These are phyloP conservation scores for Chlorella vulgaris DNA, from an alignment of 139 green algal genomes.

Conservation along the genomic window DNA sequence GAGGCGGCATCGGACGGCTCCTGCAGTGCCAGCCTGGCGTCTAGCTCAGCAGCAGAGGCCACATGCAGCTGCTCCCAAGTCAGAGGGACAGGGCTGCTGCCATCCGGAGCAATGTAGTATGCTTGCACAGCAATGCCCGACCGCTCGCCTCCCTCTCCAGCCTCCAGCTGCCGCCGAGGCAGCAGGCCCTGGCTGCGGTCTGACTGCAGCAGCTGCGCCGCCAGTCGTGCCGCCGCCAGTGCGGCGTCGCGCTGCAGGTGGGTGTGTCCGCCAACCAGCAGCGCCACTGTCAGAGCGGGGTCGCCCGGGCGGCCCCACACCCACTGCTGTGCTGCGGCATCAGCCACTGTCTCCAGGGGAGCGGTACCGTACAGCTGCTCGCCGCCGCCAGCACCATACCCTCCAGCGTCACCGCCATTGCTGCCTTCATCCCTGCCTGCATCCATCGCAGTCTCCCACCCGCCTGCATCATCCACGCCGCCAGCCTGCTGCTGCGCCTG, in stretches of 20 bases:
- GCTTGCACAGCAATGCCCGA: slow-evolving; percentile 10
- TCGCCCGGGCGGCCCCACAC: slow-evolving; percentile 8
- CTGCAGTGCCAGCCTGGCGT: not conserved
- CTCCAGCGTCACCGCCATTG: not conserved
- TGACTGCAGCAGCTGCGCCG: slow-evolving; percentile 34
- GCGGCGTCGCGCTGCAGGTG: slow-evolving; percentile 12
- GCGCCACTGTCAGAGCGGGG: slow-evolving; percentile 25
- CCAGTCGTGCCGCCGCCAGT: slow-evolving; percentile 33
- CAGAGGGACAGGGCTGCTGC: not conserved
- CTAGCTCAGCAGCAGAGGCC: slow-evolving; percentile 20
- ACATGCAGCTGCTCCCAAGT: slow-evolving; percentile 34
- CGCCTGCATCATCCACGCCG: not conserved
- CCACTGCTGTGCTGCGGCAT: not conserved
- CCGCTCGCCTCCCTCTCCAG: not conserved
- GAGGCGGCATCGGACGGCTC: not conserved
- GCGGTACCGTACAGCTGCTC: too few relatives aligned
- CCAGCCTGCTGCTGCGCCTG: not conserved
- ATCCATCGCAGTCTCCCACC: not conserved
- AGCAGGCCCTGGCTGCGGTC: slow-evolving; percentile 30
- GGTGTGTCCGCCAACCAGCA: slow-evolving; percentile 37
- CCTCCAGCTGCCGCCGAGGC: slow-evolving; percentile 1
- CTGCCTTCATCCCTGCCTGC: not conserved
- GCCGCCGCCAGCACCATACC: too few relatives aligned
- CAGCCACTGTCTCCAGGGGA: too few relatives aligned
- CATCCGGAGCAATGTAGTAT: not conserved